These are phyloP conservation scores for Cryphonectria naterciae DNA, from an alignment of 2,329 filamentous ascomycete genomes.

Conservation along the genomic window DNA sequence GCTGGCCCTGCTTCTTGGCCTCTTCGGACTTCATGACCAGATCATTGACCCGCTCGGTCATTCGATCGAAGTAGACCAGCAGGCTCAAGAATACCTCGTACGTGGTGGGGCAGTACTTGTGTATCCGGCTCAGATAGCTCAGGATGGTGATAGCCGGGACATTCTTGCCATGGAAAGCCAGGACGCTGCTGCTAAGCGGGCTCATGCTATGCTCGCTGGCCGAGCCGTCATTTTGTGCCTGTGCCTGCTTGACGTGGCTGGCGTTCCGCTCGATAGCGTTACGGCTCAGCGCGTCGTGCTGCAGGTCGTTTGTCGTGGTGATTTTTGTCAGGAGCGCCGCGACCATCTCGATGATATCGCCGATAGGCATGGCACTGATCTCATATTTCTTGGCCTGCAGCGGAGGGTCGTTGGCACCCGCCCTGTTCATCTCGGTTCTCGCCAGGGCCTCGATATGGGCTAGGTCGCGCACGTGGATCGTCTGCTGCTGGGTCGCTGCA, in stretches of 20 bases:
- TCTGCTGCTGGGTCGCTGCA: slow-evolving; percentile 49
- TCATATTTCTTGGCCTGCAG: slow-evolving; percentile 74
- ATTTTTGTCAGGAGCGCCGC: slow-evolving; percentile 96
- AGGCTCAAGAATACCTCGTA: slow-evolving; percentile 97
- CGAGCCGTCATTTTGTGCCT: slow-evolving; percentile 34
- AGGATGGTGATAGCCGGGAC: slow-evolving; percentile 95
- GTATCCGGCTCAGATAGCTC: slow-evolving; percentile 93
- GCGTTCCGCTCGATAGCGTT: slow-evolving; percentile 76
- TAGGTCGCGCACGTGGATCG: slow-evolving; percentile 83
- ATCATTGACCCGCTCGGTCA: slow-evolving; percentile 94
- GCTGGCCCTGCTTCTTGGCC: slow-evolving; percentile 44
- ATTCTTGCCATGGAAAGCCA: slow-evolving; percentile 98
- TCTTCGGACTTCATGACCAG: slow-evolving; percentile 71
- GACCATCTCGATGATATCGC: slow-evolving; percentile 98
- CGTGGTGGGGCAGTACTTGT: slow-evolving; percentile 98
- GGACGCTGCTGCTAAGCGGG: slow-evolving; percentile 66
- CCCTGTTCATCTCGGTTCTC: slow-evolving; percentile 71
- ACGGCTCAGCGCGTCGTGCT: slow-evolving; percentile 89
- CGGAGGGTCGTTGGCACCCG: slow-evolving; percentile 54
- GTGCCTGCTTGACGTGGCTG: slow-evolving; percentile 60
- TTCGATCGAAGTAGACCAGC: slow-evolving; percentile 96
- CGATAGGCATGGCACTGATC: slow-evolving; percentile 96
- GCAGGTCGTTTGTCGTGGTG: slow-evolving; percentile 91
- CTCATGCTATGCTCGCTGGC: slow-evolving; percentile 52
- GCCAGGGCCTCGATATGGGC: slow-evolving; percentile 91